Percentiles rank a stretch among this genome's conserved stretches.
phyloP scores from a whole-genome alignment of 192 early-diverging fungal genomes.

The Helicostylum pulchrum region DNA sequence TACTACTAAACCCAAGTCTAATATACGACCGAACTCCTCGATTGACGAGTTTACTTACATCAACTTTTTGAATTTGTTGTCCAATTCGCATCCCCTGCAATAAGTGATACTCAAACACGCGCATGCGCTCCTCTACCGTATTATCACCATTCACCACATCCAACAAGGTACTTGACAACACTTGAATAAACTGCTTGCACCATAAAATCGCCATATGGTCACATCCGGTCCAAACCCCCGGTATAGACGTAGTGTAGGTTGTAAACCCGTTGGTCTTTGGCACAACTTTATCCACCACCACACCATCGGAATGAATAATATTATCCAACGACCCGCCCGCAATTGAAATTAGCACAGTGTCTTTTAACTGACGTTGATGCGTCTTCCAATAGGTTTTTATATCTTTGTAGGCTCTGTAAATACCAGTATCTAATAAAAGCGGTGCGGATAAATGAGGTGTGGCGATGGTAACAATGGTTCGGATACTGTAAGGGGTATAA shows the following conservation, averaged over 20 bases:
- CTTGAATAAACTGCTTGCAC: conserved; percentile 86
- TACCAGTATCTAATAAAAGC: conserved; percentile 58
- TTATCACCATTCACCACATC: conserved; percentile 59
- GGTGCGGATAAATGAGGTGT: conserved; percentile 87
- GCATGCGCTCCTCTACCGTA: conserved; percentile 58
- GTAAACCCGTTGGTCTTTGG: conserved; percentile 70
- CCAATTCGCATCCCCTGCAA: conserved; percentile 28
- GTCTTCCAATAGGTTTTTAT: conserved; percentile 70
- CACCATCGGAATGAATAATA: conserved; percentile 77
- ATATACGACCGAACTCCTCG: too few species aligned
- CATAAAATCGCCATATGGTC: conserved; percentile 88
- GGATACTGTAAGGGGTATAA: conserved; percentile 65
- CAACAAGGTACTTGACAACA: conserved; percentile 56
- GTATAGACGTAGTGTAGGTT: conserved; percentile 72
- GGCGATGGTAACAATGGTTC: conserved; percentile 83
- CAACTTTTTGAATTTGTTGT: background rate
- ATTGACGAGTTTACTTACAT: background rate
- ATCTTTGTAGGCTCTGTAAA: conserved; percentile 59
- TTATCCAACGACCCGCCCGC: conserved; percentile 87
- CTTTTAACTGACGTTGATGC: conserved; percentile 28
- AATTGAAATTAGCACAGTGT: conserved; percentile 81
- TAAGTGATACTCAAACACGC: conserved; percentile 47
- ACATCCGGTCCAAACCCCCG: conserved; percentile 82
- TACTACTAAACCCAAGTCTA: background rate
- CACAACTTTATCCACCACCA: conserved; percentile 63